Conservation (phyloP, 1,139 yeast genomes). For the Hemisphaericaspora subhashii region DNA sequence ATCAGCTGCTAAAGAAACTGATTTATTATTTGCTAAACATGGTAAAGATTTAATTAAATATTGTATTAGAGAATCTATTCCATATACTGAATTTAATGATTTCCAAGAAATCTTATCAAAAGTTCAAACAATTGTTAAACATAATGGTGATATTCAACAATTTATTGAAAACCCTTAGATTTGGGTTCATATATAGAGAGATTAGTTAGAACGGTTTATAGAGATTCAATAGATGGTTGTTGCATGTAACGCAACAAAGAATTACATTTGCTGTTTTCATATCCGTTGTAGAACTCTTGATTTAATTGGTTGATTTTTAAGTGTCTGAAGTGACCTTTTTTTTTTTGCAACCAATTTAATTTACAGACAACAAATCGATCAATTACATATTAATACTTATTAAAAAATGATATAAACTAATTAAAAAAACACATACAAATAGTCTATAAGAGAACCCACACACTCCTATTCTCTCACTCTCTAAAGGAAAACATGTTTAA, state of each 20-base stretch:
- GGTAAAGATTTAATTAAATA: slow-evolving; percentile 88
- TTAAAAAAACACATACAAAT: background rate
- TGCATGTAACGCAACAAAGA: too few species aligned
- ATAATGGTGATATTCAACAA: slow-evolving; percentile 26
- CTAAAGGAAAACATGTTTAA: slow-evolving; percentile 17
- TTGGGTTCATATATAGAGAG: background rate
- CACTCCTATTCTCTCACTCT: background rate
- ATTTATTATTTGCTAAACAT: slow-evolving; percentile 86
- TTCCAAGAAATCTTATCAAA: slow-evolving; percentile 70
- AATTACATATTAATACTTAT: too few species aligned
- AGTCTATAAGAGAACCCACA: background rate
- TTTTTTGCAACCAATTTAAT: too few species aligned
- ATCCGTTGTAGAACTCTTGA: too few species aligned
- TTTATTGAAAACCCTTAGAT: slow-evolving; percentile 28
- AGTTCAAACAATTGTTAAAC: slow-evolving; percentile 35
- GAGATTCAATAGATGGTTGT: too few species aligned
- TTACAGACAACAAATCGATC: background rate
- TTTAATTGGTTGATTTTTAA: too few species aligned
- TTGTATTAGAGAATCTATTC: slow-evolving; percentile 77
- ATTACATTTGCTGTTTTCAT: too few species aligned
- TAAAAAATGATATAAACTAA: too few species aligned
- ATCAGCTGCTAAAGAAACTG: slow-evolving; percentile 93
- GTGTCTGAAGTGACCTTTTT: too few species aligned
- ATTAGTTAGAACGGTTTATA: background rate
- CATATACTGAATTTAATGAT: slow-evolving; percentile 77